A percentile compares a stretch with the other conserved stretches of the same genome.
phyloP scores from a whole-genome alignment of 2,329 filamentous ascomycete genomes.

The Hypoxylon sp. region DNA sequence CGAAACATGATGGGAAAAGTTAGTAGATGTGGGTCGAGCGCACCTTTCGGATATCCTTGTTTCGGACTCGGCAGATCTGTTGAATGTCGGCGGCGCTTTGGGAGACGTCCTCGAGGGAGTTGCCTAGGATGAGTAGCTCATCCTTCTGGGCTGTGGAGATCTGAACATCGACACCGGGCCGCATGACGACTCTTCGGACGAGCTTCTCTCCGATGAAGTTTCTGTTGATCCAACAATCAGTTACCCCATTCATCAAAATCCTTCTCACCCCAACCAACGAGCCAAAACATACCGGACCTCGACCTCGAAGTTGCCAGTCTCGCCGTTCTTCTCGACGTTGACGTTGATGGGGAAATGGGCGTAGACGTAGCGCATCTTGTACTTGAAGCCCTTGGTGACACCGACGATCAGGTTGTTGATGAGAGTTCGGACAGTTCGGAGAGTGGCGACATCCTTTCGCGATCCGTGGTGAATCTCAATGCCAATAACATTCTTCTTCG shows the following conservation, averaged over 20 bases:
- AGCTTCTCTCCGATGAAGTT: constrained; percentile 99
- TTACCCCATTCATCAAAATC: constrained; percentile 35
- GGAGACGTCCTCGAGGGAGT: constrained; percentile 97
- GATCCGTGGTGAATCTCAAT: constrained; percentile 99
- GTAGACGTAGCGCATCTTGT: constrained; percentile 99
- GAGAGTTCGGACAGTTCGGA: constrained; percentile 97
- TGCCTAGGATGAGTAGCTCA: constrained; percentile 92
- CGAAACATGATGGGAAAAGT: background rate
- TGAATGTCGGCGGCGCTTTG: constrained; percentile 99
- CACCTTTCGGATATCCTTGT: constrained; percentile 99
- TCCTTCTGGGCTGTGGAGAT: constrained; percentile 96
- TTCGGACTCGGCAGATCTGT: constrained; percentile 99
- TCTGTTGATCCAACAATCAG: constrained; percentile 63
- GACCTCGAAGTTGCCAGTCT: constrained; percentile 89
- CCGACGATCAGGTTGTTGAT: constrained; percentile 99
- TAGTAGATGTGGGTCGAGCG: constrained; percentile 47
- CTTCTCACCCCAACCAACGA: background rate
- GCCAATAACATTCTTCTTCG: constrained; percentile 87
- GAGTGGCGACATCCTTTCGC: constrained; percentile 97
- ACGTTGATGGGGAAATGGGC: constrained; percentile 99
- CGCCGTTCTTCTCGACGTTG: constrained; percentile 96
- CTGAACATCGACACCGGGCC: constrained; percentile 90
- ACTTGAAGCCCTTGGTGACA: constrained; percentile 99
- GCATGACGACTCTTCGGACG: constrained; percentile 91
- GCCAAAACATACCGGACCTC: constrained; percentile 87